These are phyloP conservation scores for Pleurotus ostreatus DNA, from an alignment of 768 basidiomycete genomes.

Conservation along the genomic window DNA sequence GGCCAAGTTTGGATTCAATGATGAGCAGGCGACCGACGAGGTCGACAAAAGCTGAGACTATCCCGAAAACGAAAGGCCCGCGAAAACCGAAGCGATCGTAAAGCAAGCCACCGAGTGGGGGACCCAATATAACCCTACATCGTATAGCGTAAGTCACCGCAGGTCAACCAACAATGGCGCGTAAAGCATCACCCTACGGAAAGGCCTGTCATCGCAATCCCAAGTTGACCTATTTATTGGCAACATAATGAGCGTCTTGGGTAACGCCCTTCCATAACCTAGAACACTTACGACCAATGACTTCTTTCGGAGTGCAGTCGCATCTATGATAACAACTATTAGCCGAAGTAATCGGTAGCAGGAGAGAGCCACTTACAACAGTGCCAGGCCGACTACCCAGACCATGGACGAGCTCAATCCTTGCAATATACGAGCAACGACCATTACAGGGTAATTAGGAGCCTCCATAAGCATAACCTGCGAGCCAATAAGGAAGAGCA, in stretches of 20 bases:
- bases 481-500: conserved; percentile 46
- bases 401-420: conserved; percentile 58
- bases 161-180: too few relatives aligned
- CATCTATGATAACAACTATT: conserved; percentile 33
- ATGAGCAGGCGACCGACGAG: conserved; percentile 49
- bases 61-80: conserved; percentile 55
- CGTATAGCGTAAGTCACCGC: too few relatives aligned
- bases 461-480: conserved; percentile 65
- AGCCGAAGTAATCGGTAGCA: neutral
- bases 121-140: conserved; percentile 30
- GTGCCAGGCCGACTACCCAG: conserved; percentile 60
- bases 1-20: conserved; percentile 41
- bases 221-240: conserved; percentile 47
- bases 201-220: conserved; percentile 55
- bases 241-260: neutral
- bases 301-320: conserved; percentile 46
- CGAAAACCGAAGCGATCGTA: conserved; percentile 55
- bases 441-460: conserved; percentile 52
- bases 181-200: conserved; percentile 40
- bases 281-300: conserved; percentile 42
- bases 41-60: conserved; percentile 43
- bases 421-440: conserved; percentile 53
- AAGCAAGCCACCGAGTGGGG: conserved; percentile 53
- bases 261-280: neutral
- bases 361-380: conserved; percentile 36